Conservation (phyloP, 176 grass and related monocot species). For the Areca catechu region DNA sequence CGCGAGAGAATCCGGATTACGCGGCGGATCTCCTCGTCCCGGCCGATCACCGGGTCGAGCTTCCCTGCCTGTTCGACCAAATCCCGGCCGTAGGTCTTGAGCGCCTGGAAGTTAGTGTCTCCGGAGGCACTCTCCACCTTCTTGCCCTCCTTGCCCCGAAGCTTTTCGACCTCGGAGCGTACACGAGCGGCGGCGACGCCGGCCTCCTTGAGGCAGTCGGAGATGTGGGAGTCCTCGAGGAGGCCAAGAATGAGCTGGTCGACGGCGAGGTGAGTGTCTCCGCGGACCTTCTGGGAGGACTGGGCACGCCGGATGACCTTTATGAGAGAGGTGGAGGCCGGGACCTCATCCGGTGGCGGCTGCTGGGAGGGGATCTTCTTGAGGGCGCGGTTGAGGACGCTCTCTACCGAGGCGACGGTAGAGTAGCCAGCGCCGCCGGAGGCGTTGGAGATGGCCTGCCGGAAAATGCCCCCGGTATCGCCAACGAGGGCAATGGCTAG, state of each 20-base stretch:
- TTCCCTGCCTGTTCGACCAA: slow-evolving; percentile 60
- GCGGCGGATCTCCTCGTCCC: slow-evolving; percentile 51
- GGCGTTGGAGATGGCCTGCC: slow-evolving; percentile 46
- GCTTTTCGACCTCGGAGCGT: slow-evolving; percentile 56
- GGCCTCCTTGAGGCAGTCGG: slow-evolving; percentile 47
- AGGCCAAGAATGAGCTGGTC: slow-evolving; percentile 52
- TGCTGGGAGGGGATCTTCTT: slow-evolving; percentile 59
- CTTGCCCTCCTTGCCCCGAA: slow-evolving; percentile 24
- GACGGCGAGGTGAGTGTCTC: slow-evolving; percentile 46
- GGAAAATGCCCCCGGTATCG: slow-evolving; percentile 42
- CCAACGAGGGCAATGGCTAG: slow-evolving; percentile 36
- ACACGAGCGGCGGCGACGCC: slow-evolving; percentile 35
- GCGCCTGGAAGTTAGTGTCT: slow-evolving; percentile 59
- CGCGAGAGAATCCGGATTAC: slow-evolving; percentile 39
- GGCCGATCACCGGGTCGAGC: slow-evolving; percentile 57
- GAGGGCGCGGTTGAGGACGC: slow-evolving; percentile 39
- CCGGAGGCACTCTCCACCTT: slow-evolving; percentile 52
- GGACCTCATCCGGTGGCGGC: slow-evolving; percentile 44
- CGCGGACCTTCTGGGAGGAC: slow-evolving; percentile 22
- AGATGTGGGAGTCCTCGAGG: slow-evolving; percentile 43
- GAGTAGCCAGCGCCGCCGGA: slow-evolving; percentile 17
- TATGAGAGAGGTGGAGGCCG: slow-evolving; percentile 42
- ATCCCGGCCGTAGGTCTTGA: slow-evolving; percentile 55
- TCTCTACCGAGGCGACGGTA: slow-evolving; percentile 44
- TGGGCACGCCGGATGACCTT: slow-evolving; percentile 62